Evolutionary conservation across 495 filamentous ascomycete genomes (phyloP).

Genomic region (Penicillium macrosclerotiorum): DNA sequence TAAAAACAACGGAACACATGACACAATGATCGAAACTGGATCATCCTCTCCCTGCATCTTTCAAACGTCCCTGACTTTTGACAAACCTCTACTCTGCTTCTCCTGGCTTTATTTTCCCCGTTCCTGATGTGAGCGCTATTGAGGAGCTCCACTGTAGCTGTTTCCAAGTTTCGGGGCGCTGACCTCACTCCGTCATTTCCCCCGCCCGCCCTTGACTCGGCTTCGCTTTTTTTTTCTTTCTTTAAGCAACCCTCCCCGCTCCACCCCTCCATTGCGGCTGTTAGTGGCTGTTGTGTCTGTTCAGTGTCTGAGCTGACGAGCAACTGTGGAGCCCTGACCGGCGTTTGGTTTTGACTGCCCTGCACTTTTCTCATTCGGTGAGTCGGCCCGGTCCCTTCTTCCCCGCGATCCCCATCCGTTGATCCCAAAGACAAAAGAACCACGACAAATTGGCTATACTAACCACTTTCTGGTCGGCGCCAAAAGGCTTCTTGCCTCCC

Average conservation of each 20-base stretch:
- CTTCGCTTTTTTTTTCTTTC: conserved; percentile 1
- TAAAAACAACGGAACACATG: too few relatives aligned
- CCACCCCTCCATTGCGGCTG: too few relatives aligned
- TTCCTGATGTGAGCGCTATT: conserved; percentile 23
- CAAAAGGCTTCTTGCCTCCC: too few relatives aligned
- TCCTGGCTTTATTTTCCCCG: conserved; percentile 2
- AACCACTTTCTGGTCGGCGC: too few relatives aligned
- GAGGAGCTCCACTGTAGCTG: conserved; percentile 19
- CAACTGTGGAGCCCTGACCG: background rate
- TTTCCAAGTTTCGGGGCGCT: conserved; percentile 16
- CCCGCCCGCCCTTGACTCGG: conserved; percentile 6
- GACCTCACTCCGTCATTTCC: conserved; percentile 10
- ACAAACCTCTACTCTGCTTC: background rate
- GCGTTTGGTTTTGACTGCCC: background rate
- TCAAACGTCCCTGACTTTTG: too few relatives aligned
- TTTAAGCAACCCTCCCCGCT: background rate
- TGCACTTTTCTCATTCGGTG: background rate
- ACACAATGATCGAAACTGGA: too few relatives aligned
- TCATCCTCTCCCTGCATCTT: too few relatives aligned
- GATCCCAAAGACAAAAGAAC: background rate
- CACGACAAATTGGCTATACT: too few relatives aligned
- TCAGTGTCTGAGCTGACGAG: too few relatives aligned
- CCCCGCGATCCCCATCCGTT: background rate
- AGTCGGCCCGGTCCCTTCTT: background rate
- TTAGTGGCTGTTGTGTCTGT: too few relatives aligned